These are phyloP conservation scores for Backusella morwellensis DNA, from an alignment of 192 early-diverging fungal species.

Conservation along the genomic window DNA sequence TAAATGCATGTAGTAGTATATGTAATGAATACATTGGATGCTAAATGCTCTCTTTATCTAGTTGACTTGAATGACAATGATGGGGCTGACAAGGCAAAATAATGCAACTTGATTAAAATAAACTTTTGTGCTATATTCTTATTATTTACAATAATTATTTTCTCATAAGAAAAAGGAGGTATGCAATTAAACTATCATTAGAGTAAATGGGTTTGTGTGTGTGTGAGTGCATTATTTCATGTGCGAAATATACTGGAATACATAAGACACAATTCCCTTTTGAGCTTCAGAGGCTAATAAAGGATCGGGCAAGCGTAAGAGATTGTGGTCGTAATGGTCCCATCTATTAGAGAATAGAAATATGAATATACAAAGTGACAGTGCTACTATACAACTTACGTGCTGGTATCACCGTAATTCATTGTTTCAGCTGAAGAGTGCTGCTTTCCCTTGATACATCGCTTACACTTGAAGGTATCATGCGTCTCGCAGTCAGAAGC, in stretches of 20 bases:
- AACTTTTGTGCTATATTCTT: neutral
- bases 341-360: slow-evolving; percentile 44
- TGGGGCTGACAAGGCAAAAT: neutral
- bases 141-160: neutral
- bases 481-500: slow-evolving; percentile 86
- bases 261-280: slow-evolving; percentile 65
- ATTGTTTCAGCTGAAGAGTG: slow-evolving; percentile 57
- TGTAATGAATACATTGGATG: neutral
- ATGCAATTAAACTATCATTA: neutral
- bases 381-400: slow-evolving; percentile 33
- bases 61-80: neutral
- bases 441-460: slow-evolving; percentile 88
- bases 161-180: neutral
- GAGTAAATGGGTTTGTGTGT: neutral
- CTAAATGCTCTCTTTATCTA: neutral
- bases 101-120: neutral
- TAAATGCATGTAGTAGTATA: neutral
- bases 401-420: slow-evolving; percentile 75
- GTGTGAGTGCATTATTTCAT: slow-evolving; percentile 17
- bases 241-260: slow-evolving; percentile 79
- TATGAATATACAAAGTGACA: neutral
- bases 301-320: slow-evolving; percentile 56
- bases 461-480: slow-evolving; percentile 92
- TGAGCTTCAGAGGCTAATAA: slow-evolving; percentile 61
- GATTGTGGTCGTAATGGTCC: slow-evolving; percentile 69